phyloP scores from a whole-genome alignment of 2,329 filamentous ascomycete species.

The Chaetomium strumarium region DNA sequence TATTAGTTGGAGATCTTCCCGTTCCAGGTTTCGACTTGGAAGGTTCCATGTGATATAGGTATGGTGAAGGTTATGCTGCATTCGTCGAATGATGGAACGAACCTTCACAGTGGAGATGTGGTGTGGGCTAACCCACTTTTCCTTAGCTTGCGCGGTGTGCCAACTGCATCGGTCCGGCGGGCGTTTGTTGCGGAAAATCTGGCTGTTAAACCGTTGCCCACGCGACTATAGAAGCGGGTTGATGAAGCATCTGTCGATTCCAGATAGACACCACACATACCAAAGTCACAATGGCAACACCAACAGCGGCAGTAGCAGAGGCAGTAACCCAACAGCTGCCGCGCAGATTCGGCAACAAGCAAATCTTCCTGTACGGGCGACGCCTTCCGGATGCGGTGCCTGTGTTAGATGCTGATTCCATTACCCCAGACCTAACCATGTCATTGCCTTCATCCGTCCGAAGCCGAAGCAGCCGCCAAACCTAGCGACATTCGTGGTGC shows the following conservation, averaged over 20 bases:
- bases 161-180: too few relatives aligned
- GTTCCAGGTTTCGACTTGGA: too few relatives aligned
- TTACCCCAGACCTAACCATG: conserved; percentile 65
- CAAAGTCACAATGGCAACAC: conserved; percentile 19
- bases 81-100: neutral
- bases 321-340: conserved; percentile 36
- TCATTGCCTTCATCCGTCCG: conserved; percentile 67
- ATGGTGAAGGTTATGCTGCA: neutral
- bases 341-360: conserved; percentile 40
- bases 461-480: conserved; percentile 66
- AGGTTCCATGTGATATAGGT: too few relatives aligned
- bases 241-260: conserved; percentile 6
- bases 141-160: neutral
- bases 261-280: neutral
- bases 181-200: conserved; percentile 17
- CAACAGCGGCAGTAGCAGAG: conserved; percentile 29
- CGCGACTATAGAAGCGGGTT: too few relatives aligned
- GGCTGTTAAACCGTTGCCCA: conserved; percentile 1
- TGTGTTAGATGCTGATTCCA: neutral
- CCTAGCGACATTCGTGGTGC: conserved; percentile 85
- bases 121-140: neutral
- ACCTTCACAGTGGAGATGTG: neutral
- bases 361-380: conserved; percentile 48
- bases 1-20: too few relatives aligned
- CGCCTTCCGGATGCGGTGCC: neutral